phyloP scores from a whole-genome alignment of 805 yeast genomes.

The Zygoascus ofunaensis region DNA sequence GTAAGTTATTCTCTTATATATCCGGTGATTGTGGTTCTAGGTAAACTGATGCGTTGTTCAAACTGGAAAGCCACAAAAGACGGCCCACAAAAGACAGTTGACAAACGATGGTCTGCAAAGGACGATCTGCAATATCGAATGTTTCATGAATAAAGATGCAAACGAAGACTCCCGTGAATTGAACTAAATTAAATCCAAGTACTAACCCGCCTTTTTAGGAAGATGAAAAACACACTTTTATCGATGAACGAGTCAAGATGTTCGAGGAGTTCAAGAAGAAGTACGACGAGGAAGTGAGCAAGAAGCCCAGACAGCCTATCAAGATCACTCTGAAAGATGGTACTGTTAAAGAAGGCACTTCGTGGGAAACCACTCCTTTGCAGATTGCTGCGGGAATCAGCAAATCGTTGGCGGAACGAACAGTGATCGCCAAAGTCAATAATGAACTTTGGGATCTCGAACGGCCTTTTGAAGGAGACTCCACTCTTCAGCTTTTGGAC shows the following conservation, averaged over 20 bases:
- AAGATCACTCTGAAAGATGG: slow-evolving; percentile 84
- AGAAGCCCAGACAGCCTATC: slow-evolving; percentile 54
- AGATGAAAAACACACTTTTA: slow-evolving; percentile 76
- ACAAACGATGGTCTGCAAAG: no score
- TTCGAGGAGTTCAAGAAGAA: slow-evolving; percentile 74
- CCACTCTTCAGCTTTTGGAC: slow-evolving; percentile 68
- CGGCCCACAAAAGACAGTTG: no score
- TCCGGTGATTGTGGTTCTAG: no score
- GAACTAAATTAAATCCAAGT: no score
- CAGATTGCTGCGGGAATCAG: slow-evolving; percentile 78
- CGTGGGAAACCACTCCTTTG: slow-evolving; percentile 88
- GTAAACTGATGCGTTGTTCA: no score
- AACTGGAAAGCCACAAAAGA: no score
- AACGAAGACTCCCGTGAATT: no score
- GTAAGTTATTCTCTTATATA: slow-evolving; percentile 5
- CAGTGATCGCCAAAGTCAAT: slow-evolving; percentile 83
- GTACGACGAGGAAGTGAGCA: slow-evolving; percentile 63
- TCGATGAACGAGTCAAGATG: slow-evolving; percentile 66
- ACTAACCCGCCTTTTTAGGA: slow-evolving; percentile 7
- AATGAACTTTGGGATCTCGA: slow-evolving; percentile 92
- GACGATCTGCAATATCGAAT: no score
- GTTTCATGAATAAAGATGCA: no score
- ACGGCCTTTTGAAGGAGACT: slow-evolving; percentile 78
- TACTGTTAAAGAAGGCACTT: slow-evolving; percentile 58
- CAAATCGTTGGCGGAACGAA: slow-evolving; percentile 79